Evolutionary conservation across 2,329 filamentous ascomycete genomes (phyloP), one percentile per base, ranked within the genome.

Genomic region (Trichophyton equinum): DNA sequence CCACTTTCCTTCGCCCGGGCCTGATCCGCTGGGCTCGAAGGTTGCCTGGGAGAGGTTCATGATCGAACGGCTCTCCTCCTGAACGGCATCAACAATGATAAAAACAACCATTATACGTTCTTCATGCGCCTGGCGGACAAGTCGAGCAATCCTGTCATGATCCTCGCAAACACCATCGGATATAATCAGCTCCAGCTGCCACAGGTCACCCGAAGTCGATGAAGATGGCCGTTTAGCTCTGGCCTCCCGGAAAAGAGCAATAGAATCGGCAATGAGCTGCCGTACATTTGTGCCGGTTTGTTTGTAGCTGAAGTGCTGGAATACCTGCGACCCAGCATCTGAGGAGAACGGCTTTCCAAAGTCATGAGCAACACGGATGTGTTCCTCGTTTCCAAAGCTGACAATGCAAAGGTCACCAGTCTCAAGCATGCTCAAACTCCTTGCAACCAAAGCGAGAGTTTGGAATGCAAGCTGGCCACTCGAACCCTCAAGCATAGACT

Each of bases 41-140:
- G 85, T 85, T 42, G 91, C 92, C 74, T 91, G 87, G 72, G 91
- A 90, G 68, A 97, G 80, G 71, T 96, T 91, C 68, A 97, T 75
- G 63, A 99, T 95, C 0, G 76, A 78, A 63, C 72, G 77, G 44
- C 77, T 64, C 36, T 64, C 62, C 25, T 74, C 74, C 62, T 75
- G 74, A 22, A 78, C 70, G 51, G 83, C 79, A 77, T 99, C 94
- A 70, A 99, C 90, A 68, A 99, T 88, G 68, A 99, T 89, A 73
- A 99, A 99, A 4, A 99, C 92, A 64, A 97, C 85, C 89, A 99
- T 96, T 71, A 99, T 95, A 15, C 91, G 82, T 75, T 96, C 89
- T 73, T 96, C 91, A 69, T 91, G 85, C 0, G 94, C 92, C 74
- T 92, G 87, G 8, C 94, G 82, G 9, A 99, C 84, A 22, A 97